Percentiles rank a stretch among this genome's conserved stretches.
These are phyloP conservation scores for Scutellaria minor DNA, from an alignment of 257 asterid species.

Conservation along the genomic window DNA sequence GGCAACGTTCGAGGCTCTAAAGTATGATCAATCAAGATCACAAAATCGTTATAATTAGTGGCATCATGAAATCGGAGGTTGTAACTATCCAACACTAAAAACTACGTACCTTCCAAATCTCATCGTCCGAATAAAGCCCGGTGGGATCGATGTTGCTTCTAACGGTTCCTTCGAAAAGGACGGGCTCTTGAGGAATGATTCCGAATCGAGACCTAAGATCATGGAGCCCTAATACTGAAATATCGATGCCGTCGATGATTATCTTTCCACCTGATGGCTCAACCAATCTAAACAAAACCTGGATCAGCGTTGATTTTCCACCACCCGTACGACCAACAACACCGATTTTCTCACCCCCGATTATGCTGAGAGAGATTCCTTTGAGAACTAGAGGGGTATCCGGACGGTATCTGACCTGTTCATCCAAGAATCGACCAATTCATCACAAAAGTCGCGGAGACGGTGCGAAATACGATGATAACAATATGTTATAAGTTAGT, in stretches of 20 bases:
- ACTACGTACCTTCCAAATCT: slow-evolving; percentile 81
- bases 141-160: slow-evolving; percentile 95
- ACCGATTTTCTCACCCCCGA: slow-evolving; percentile 93
- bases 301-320: slow-evolving; percentile 93
- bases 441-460: background rate
- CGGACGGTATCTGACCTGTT: slow-evolving; percentile 86
- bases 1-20: slow-evolving; percentile 95
- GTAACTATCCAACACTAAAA: no score
- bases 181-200: slow-evolving; percentile 98
- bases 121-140: slow-evolving; percentile 79
- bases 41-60: no score
- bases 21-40: slow-evolving; percentile 3
- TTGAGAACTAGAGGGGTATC: slow-evolving; percentile 87
- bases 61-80: no score
- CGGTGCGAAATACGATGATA: background rate
- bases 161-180: slow-evolving; percentile 94
- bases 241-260: slow-evolving; percentile 74
- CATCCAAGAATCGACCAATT: slow-evolving; percentile 23
- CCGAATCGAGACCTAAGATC: slow-evolving; percentile 97
- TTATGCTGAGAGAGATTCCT: slow-evolving; percentile 75
- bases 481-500: background rate
- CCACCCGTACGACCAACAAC: slow-evolving; percentile 99
- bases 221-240: slow-evolving; percentile 78
- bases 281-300: slow-evolving; percentile 91
- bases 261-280: slow-evolving; percentile 90